Evolutionary conservation across 139 green algal species (phyloP), one percentile per base, ranked within the genome.

Genomic region (Yamagishiella unicocca): DNA sequence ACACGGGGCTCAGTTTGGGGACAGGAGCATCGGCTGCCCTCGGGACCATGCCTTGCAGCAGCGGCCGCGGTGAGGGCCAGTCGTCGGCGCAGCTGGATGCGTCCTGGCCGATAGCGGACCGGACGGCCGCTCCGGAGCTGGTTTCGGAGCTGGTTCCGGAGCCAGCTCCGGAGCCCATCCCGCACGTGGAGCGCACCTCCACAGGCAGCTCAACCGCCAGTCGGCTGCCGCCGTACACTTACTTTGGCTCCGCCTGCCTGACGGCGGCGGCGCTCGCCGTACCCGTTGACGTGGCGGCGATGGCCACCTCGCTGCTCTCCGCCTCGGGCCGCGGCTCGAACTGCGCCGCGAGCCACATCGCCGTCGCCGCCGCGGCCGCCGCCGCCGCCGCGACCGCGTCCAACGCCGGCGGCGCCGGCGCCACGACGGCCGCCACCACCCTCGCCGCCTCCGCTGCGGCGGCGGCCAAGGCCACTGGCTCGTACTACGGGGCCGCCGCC

Each of bases 201-300:
- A 38, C 62, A 10, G 62, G 62, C 31, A 71, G 62, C 62, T 71
- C 62, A 21, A 33, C 22, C 22, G 62, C 31, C 3, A 6, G 66
- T 25, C 66, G 25, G 25, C 80, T 77, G 42, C 80, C 80, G 42
- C 80, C 80, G 45, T 86, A 86, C 66, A 77, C 42, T 2, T 86
- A 78, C 43, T 86, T 86, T 27, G 80, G 80, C 19, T 77, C 80
- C 2, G 2, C 80, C 1, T 31, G 66, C 4, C 43, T 86, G 31
- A 86, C 64, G 27, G 80, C 80, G 22, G 80, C 61, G 43, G 80
- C 80, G 31, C 80, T 86, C 1, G 80, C 64, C 4, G 43, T 86
- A 17, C 64, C 80, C 12, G 64, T 64, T 0, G 61, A 85, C 61
- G 62, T 85, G 31, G 79, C 58, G 22, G 43, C 58, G 14, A 42